Evolutionary conservation across 768 basidiomycete genomes (phyloP).

Genomic region (Paxillus rubicundulus): DNA sequence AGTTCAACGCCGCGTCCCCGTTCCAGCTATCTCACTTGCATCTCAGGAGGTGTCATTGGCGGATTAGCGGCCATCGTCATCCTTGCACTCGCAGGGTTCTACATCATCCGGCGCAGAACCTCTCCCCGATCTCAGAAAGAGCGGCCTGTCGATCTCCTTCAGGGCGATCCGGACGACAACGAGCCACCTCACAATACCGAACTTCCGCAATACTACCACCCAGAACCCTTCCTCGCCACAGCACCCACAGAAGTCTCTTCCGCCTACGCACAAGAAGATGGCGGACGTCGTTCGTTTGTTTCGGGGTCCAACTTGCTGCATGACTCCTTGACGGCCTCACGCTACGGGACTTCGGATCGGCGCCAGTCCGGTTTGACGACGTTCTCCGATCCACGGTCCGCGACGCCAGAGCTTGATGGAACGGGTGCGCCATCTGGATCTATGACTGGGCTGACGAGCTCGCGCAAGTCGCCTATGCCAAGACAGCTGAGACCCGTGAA

Average conservation of each 20-base stretch:
- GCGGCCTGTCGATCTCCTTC: constrained; percentile 65
- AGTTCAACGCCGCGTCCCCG: constrained; percentile 6
- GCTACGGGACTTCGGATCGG: constrained; percentile 27
- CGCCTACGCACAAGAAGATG: constrained; percentile 33
- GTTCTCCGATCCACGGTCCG: constrained; percentile 40
- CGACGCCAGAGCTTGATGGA: constrained; percentile 42
- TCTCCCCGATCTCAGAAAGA: constrained; percentile 44
- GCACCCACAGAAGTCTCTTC: constrained; percentile 51
- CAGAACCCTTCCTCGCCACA: constrained; percentile 73
- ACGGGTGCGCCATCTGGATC: constrained; percentile 18
- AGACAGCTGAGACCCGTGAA: constrained; percentile 68
- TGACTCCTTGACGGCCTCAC: constrained; percentile 14
- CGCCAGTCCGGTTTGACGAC: constrained; percentile 28
- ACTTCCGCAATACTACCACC: constrained; percentile 68
- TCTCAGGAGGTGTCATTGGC: constrained; percentile 51
- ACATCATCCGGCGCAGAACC: constrained; percentile 50
- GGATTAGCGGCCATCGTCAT: constrained; percentile 52
- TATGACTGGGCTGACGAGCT: constrained; percentile 21
- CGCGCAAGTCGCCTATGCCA: constrained; percentile 38
- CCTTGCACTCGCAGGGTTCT: constrained; percentile 40
- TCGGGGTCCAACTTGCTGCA: constrained; percentile 16
- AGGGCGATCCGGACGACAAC: constrained; percentile 52
- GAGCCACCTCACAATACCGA: constrained; percentile 41
- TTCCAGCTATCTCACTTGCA: constrained; percentile 6
- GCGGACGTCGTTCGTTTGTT: constrained; percentile 16